These are phyloP conservation scores for Dictyostelium firmibasis DNA, from an alignment of 78 protist genomes.

Conservation along the genomic window DNA sequence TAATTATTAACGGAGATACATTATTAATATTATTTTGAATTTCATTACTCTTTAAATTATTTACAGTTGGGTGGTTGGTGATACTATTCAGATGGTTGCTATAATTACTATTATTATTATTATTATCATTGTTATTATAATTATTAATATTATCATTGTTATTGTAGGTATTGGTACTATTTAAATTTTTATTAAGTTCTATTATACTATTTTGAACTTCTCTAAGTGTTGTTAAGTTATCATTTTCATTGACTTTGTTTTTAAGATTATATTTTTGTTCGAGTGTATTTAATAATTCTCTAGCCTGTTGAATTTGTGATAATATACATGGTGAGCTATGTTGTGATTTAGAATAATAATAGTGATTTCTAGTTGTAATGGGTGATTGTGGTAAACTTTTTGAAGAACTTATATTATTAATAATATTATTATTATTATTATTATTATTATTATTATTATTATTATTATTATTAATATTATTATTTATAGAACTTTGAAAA, in stretches of 20 bases:
- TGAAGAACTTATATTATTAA: neutral
- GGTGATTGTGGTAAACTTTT: conserved; percentile 15
- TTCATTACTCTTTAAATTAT: neutral
- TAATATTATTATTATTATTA: neutral
- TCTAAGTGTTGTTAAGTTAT: neutral
- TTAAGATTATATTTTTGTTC: neutral
- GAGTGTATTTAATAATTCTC: neutral
- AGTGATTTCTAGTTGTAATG: neutral
- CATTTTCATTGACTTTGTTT: neutral
- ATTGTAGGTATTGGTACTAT: neutral
- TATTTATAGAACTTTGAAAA: neutral
- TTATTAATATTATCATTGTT: no score
- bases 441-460: neutral
- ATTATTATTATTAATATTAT: no score
- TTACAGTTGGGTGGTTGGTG: neutral
- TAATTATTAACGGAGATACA: neutral
- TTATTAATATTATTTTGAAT: neutral
- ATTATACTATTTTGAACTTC: neutral
- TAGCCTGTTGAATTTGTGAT: conserved; percentile 3
- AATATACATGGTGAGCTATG: neutral
- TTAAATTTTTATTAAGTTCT: neutral
- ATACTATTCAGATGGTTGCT: neutral
- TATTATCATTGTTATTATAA: no score
- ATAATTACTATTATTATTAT: neutral
- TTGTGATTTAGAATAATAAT: neutral